Conservation (phyloP, 768 basidiomycete species). For the Suillus cothurnatus region DNA sequence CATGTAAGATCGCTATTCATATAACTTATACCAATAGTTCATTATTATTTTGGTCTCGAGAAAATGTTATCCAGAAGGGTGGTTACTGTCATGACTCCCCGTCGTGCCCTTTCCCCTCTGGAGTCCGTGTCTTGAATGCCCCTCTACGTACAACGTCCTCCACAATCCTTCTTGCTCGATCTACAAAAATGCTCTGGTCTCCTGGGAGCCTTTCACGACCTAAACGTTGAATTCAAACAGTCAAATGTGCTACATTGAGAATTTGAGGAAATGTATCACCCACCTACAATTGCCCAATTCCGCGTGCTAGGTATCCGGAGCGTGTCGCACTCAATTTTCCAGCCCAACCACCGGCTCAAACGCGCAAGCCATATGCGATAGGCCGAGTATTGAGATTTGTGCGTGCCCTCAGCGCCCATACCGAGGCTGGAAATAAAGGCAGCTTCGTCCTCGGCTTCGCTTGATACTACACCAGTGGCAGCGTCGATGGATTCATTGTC, state of each 20-base stretch:
- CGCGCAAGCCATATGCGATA: slow-evolving; percentile 89
- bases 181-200: slow-evolving; percentile 14
- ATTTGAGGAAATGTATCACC: slow-evolving; percentile 24
- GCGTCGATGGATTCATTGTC: slow-evolving; percentile 21
- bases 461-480: slow-evolving; percentile 21
- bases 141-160: slow-evolving; percentile 60
- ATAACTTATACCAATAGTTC: background rate
- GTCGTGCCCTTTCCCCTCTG: slow-evolving; percentile 65
- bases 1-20: background rate
- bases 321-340: slow-evolving; percentile 84
- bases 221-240: slow-evolving; percentile 10
- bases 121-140: slow-evolving; percentile 68
- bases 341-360: slow-evolving; percentile 74
- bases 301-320: slow-evolving; percentile 91
- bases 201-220: slow-evolving; percentile 30
- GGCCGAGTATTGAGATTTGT: slow-evolving; percentile 70
- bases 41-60: background rate
- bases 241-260: background rate
- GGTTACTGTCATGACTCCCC: slow-evolving; percentile 28
- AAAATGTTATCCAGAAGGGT: background rate
- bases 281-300: slow-evolving; percentile 91
- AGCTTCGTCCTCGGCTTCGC: slow-evolving; percentile 26
- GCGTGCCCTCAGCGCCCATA: slow-evolving; percentile 62
- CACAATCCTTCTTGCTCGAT: slow-evolving; percentile 56
- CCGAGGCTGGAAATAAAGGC: slow-evolving; percentile 49